Evolutionary conservation across 2,329 filamentous ascomycete genomes (phyloP), one percentile per base, ranked within the genome.

Genomic region (Pestalotiopsis sp.): DNA sequence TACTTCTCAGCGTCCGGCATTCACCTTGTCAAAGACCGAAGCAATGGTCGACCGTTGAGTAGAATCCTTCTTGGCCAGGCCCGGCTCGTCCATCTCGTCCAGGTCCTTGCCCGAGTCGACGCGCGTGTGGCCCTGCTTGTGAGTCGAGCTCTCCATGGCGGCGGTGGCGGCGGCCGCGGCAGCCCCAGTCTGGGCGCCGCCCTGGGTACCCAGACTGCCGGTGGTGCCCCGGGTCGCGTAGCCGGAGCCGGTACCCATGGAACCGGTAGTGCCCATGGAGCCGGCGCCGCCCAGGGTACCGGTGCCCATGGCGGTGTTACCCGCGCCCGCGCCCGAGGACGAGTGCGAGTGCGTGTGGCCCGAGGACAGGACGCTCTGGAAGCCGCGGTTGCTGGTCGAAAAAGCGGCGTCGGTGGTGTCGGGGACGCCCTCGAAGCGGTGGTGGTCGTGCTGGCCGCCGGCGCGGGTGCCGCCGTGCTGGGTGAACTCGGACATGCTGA

Each of bases 401-500:
- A 52, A 52, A n/a, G 45, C 14, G 14, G 45, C 17, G 17, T 52
- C 45, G 17, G 45, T n/a, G 9, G 45, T 52, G 45, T 52, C 45
- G 4, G 90, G 90, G 71, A 90, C 89, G 12, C 91, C 90, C 57
- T 87, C 85, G 69, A 90, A 91, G 49, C 86, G 86, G 64, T 89
- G 87, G 62, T 87, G 83, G 17, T 86, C 84, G 75, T 88, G 84
- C 57, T 87, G 84, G 45, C 85, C 82, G 2, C 89, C 87, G 12
- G 79, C 78, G 1, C 92, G 78, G 2, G 80, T 78, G 58, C 88
- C 88, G 14, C 88, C 88, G 66, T 85, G 77, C 69, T 80, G 76
- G 80, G 78, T 80, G 77, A 92, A 93, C 73, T 94, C 90, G 0
- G 84, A 81, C 76, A 93, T 84, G 45, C 83, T 88, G 76, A 93